These are phyloP conservation scores for Phytopythium mirpurense DNA, from an alignment of 352 stramenopile genomes.

Conservation along the genomic window DNA sequence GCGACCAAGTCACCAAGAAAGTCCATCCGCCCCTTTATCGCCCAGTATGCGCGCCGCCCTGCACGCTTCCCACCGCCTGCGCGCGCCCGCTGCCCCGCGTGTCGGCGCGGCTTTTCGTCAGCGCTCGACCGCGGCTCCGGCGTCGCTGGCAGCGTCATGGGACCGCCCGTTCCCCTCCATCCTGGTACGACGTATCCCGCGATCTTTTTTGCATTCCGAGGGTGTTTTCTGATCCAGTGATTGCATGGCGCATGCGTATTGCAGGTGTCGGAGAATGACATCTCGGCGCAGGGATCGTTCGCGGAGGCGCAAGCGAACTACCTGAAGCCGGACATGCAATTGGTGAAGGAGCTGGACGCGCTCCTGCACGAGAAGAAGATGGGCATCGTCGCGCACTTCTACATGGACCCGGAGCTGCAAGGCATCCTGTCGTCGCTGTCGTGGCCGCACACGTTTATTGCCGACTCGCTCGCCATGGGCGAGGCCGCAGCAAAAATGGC, in stretches of 20 bases:
- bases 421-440: constrained; percentile 76
- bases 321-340: constrained; percentile 75
- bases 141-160: constrained; percentile 62
- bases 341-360: constrained; percentile 85
- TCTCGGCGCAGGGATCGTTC: constrained; percentile 84
- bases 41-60: constrained; percentile 29
- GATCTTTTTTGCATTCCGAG: too few species aligned
- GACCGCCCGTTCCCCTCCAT: constrained; percentile 76
- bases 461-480: constrained; percentile 97
- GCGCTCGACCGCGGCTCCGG: constrained; percentile 24
- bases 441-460: constrained; percentile 92
- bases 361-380: constrained; percentile 91
- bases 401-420: constrained; percentile 97
- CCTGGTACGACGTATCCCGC: constrained; percentile 36
- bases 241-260: not conserved
- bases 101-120: not conserved
- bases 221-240: too few species aligned
- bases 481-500: constrained; percentile 95
- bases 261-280: constrained; percentile 68
- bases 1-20: constrained; percentile 4
- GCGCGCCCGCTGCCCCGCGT: constrained; percentile 5
- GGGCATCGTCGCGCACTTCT: constrained; percentile 97
- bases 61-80: constrained; percentile 20
- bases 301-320: constrained; percentile 87
- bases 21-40: not conserved